These are phyloP conservation scores for Daldinia bambusicola DNA, from an alignment of 495 filamentous ascomycete genomes.

Conservation along the genomic window DNA sequence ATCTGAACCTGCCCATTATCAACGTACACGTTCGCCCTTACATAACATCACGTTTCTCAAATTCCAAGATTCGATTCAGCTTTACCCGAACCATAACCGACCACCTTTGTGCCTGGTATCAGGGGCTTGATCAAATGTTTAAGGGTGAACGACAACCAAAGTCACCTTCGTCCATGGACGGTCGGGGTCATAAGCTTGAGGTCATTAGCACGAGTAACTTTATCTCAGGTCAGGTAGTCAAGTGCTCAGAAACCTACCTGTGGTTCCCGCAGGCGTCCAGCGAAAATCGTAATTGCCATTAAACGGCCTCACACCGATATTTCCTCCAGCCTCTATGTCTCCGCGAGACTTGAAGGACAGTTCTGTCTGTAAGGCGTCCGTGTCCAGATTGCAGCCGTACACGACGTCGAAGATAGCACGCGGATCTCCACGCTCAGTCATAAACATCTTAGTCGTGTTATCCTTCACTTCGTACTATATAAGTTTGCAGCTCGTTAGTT, in stretches of 20 bases:
- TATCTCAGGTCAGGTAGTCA: too few relatives aligned
- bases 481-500: not conserved
- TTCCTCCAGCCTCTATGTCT: slow-evolving; percentile 51
- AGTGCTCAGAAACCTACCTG: slow-evolving; percentile 46
- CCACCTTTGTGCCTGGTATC: too few relatives aligned
- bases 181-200: slow-evolving; percentile 49
- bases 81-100: too few relatives aligned
- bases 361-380: slow-evolving; percentile 57
- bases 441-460: slow-evolving; percentile 67
- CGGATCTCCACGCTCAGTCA: slow-evolving; percentile 61
- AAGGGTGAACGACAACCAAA: slow-evolving; percentile 39
- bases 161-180: slow-evolving; percentile 54
- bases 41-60: too few relatives aligned
- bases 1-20: too few relatives aligned
- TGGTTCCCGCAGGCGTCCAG: slow-evolving; percentile 57
- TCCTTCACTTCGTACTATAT: slow-evolving; percentile 60
- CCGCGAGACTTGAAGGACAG: slow-evolving; percentile 52
- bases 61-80: too few relatives aligned
- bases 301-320: slow-evolving; percentile 56
- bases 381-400: slow-evolving; percentile 62
- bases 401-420: slow-evolving; percentile 59
- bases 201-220: not conserved
- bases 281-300: slow-evolving; percentile 58
- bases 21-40: too few relatives aligned
- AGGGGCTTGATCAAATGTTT: not conserved